A percentile compares a stretch with the other conserved stretches of the same genome.
phyloP scores from a whole-genome alignment of 805 yeast species.

The Maudiozyma serrabonitensis region DNA sequence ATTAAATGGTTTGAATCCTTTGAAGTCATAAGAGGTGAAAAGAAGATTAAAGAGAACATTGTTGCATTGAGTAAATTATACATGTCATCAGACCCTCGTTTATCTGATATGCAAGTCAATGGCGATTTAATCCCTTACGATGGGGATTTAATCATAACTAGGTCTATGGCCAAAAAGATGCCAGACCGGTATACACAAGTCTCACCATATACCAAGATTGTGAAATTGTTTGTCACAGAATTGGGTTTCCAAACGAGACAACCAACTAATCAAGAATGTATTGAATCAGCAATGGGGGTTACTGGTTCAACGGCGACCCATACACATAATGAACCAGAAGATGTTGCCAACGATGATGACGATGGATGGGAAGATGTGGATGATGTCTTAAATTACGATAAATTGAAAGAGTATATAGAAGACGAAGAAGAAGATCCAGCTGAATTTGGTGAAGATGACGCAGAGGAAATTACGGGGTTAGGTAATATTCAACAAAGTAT shows the following conservation, averaged over 20 bases:
- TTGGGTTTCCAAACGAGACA: slow-evolving; percentile 52
- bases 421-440: slow-evolving; percentile 26
- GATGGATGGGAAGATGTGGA: slow-evolving; percentile 77
- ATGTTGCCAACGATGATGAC: slow-evolving; percentile 28
- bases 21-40: slow-evolving; percentile 71
- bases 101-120: slow-evolving; percentile 49
- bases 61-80: slow-evolving; percentile 62
- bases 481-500: slow-evolving; percentile 10
- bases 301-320: slow-evolving; percentile 3
- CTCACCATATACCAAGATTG: slow-evolving; percentile 60
- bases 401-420: slow-evolving; percentile 40
- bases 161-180: slow-evolving; percentile 68
- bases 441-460: slow-evolving; percentile 10
- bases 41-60: slow-evolving; percentile 55
- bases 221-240: slow-evolving; percentile 63
- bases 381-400: slow-evolving; percentile 57
- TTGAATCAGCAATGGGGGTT: slow-evolving; percentile 20
- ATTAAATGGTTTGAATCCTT: slow-evolving; percentile 79
- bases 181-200: slow-evolving; percentile 56
- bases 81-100: slow-evolving; percentile 43
- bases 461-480: slow-evolving; percentile 11
- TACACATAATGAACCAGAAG: slow-evolving; percentile 1
- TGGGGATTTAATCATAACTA: slow-evolving; percentile 61
- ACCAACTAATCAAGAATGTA: slow-evolving; percentile 25
- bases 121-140: slow-evolving; percentile 65